A percentile compares a stretch with the other conserved stretches of the same genome.
phyloP scores from a whole-genome alignment of 164 flowering plant genomes.

The Chimonanthus salicifolius region DNA sequence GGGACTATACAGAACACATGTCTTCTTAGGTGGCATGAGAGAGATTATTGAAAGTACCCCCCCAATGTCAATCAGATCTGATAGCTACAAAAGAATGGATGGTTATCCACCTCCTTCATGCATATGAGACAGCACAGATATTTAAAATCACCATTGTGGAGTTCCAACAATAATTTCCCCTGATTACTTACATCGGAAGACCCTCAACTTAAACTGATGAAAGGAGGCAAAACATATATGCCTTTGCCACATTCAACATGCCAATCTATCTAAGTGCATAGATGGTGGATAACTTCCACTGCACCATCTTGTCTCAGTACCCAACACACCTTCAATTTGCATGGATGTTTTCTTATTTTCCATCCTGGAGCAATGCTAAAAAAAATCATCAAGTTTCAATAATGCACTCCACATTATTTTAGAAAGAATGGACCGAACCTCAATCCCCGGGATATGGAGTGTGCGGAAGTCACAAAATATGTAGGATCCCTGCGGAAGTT shows the following conservation, averaged over 20 bases:
- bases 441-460: constrained; percentile 76
- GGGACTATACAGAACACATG: background rate
- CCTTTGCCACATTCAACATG: background rate
- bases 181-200: background rate
- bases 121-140: background rate
- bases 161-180: background rate
- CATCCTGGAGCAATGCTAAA: background rate
- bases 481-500: constrained; percentile 80
- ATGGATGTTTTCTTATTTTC: background rate
- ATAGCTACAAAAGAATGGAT: background rate
- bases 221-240: background rate
- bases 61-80: background rate
- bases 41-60: background rate
- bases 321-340: background rate
- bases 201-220: background rate
- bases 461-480: constrained; percentile 85
- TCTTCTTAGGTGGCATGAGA: background rate
- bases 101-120: background rate
- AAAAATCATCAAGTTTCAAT: no score
- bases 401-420: no score
- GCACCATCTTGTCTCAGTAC: background rate
- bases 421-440: constrained; percentile 34
- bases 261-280: background rate
- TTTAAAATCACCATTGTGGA: background rate
- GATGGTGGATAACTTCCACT: background rate